Evolutionary conservation across 164 flowering plant genomes (phyloP).

Genomic region (Buxus sempervirens): DNA sequence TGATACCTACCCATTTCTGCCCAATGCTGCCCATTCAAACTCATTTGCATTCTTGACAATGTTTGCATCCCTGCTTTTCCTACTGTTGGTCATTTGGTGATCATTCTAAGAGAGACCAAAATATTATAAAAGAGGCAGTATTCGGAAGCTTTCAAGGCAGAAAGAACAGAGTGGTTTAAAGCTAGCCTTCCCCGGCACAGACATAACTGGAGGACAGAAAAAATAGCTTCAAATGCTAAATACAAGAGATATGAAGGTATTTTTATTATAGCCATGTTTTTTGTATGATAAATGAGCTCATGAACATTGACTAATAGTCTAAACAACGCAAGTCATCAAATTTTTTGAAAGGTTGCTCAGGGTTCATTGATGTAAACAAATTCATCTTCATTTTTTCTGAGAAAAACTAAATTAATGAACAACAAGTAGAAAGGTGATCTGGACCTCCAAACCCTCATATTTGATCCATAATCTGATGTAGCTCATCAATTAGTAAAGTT

Average conservation of each 20-base stretch:
- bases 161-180: constrained; percentile 1
- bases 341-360: not conserved
- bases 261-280: not conserved
- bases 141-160: constrained; percentile 7
- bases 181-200: constrained; percentile 2
- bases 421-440: too few relatives aligned
- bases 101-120: not conserved
- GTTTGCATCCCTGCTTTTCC: constrained; percentile 22
- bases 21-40: constrained; percentile 43
- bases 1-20: constrained; percentile 66
- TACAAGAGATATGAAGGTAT: not conserved
- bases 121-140: not conserved
- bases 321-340: not conserved
- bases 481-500: too few relatives aligned
- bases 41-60: constrained; percentile 14
- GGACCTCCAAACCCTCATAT: too few relatives aligned
- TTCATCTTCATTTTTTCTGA: not conserved
- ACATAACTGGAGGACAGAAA: not conserved
- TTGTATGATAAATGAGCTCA: constrained; percentile 1
- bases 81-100: constrained; percentile 24
- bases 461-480: too few relatives aligned
- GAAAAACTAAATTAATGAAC: too few relatives aligned
- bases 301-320: not conserved
- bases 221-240: not conserved
- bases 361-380: not conserved